Conservation (phyloP, 345 rosid species). For the Mangifera indica region DNA sequence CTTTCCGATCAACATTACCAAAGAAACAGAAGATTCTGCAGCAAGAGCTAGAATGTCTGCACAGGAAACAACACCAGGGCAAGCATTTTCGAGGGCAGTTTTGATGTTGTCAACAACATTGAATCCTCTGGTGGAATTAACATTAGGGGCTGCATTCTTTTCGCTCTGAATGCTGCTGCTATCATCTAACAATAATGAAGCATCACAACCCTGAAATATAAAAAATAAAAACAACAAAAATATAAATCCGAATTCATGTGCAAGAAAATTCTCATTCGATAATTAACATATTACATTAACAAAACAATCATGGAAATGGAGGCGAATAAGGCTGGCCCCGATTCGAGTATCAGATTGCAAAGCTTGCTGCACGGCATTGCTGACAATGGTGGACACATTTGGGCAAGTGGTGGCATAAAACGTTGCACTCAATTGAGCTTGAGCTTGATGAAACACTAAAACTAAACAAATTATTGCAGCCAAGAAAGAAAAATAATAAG, state of each 20-base stretch:
- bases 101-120: constrained; percentile 65
- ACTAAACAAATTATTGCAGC: not conserved
- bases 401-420: constrained; percentile 65
- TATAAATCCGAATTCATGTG: too few relatives aligned
- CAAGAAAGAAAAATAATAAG: not conserved
- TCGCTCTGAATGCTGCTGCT: constrained; percentile 54
- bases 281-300: constrained; percentile 44
- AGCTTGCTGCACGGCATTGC: constrained; percentile 55
- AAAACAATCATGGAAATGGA: constrained; percentile 88
- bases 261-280: not conserved
- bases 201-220: constrained; percentile 64
- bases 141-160: constrained; percentile 51
- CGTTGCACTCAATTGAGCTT: constrained; percentile 54
- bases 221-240: not conserved
- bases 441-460: not conserved
- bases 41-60: constrained; percentile 74
- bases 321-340: constrained; percentile 74
- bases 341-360: constrained; percentile 57
- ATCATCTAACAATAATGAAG: constrained; percentile 56
- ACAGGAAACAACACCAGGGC: constrained; percentile 75
- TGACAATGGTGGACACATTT: constrained; percentile 52
- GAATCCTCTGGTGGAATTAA: constrained; percentile 60
- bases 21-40: constrained; percentile 53
- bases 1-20: constrained; percentile 54
- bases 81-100: constrained; percentile 57